Percentiles rank a stretch among this genome's conserved stretches.
phyloP scores from a whole-genome alignment of 305 asterid genomes.

The Solanum aculeatissimum region DNA sequence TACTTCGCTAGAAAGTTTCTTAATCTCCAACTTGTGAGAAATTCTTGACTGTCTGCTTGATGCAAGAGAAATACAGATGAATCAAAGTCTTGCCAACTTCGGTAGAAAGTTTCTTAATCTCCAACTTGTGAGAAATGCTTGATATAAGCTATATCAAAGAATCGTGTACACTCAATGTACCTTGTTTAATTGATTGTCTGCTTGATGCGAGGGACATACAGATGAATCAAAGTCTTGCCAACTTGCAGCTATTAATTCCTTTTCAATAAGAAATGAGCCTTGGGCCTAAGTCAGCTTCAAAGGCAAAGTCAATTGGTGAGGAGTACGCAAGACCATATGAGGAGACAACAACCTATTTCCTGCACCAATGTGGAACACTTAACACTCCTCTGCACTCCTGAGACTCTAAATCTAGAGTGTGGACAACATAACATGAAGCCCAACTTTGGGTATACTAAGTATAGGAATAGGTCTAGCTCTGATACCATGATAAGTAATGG shows the following conservation, averaged over 20 bases:
- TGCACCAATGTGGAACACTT: background rate
- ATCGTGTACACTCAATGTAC: background rate
- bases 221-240: background rate
- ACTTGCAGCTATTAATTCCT: background rate
- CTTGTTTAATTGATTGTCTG: background rate
- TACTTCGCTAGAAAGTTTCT: background rate
- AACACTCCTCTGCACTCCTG: background rate
- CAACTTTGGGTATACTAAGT: background rate
- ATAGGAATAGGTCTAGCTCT: background rate
- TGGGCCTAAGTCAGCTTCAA: background rate
- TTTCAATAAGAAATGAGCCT: background rate
- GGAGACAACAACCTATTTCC: background rate
- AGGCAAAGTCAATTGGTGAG: background rate
- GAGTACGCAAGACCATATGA: background rate
- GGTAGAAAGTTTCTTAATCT: background rate
- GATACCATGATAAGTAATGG: background rate
- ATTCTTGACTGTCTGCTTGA: background rate
- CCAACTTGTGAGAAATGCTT: background rate
- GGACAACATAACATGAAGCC: background rate
- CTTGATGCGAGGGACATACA: background rate
- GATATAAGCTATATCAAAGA: background rate
- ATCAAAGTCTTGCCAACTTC: background rate
- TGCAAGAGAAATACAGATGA: background rate
- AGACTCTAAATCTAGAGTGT: background rate
- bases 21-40: background rate